Evolutionary conservation across 2,329 filamentous ascomycete species (phyloP), one percentile per base, ranked within the genome.

Genomic region (Diaporthe australafricana): DNA sequence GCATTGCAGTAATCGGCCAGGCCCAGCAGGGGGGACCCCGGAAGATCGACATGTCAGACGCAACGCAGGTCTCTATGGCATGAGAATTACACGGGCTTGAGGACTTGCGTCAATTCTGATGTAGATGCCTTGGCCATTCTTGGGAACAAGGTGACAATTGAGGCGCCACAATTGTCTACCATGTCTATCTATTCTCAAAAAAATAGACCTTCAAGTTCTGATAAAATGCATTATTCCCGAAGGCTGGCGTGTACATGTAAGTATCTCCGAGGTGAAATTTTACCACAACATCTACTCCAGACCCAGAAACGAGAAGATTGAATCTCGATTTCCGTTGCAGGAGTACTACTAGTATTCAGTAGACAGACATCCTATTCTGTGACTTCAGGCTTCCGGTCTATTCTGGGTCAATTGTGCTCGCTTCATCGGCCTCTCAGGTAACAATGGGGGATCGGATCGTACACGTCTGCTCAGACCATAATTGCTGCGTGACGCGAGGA

Each of bases 381-480:
- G 17, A 48, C 12, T n/a, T n/a, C n/a, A n/a, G n/a, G n/a, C 5
- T 11, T 17, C 9, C 14, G 17, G 8, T 16, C 32, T 11, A 12
- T 32, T 32, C 20, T 12, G 38, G 12, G 2, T 55, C 20, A 35
- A 55, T 14, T 16, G 17, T 25, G 25, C 45, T 45, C 27, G 17
- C 5, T 22, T 27, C 27, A 6, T 16, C 45, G 40, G 40, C 25
- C 27, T 63, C 57, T 9, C 38, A 62, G 57, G 25, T 32, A 12
- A 8, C 8, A 27, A 30, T 40, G 40, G 32, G 38, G 57, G 57
- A 63, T 48, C 42, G 57, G 57, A 47, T 63, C 32, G 11, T 42
- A 63, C 40, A 62, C 40, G 32, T 32, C 22, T n/a, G 53, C 40
- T 35, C 57, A 63, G 53, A 38, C 53, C 53, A 56, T 30, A 56